Evolutionary conservation across 2,329 filamentous ascomycete species (phyloP).

Genomic region (Aspergillus fumigatus): DNA sequence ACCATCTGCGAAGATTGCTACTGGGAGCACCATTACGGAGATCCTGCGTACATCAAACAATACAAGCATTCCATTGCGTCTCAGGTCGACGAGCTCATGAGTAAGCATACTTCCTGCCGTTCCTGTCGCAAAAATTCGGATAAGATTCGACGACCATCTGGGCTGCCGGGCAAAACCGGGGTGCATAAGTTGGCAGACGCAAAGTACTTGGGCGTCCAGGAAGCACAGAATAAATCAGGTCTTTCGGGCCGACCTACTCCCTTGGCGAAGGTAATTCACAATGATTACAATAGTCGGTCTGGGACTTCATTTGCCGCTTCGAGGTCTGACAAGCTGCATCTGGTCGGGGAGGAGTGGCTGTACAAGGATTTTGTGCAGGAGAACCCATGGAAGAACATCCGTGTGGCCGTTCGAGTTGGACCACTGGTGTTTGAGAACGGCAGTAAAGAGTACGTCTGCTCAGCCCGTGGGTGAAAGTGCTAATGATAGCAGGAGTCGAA

Average conservation of each 20-base stretch:
- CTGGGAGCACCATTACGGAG: conserved; percentile 22
- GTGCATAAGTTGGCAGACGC: neutral
- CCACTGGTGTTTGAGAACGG: conserved; percentile 41
- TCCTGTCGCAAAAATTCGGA: neutral
- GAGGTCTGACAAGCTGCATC: conserved; percentile 3
- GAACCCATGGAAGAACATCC: conserved; percentile 37
- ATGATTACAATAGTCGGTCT: neutral
- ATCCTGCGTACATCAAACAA: conserved; percentile 24
- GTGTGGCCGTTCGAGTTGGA: conserved; percentile 39
- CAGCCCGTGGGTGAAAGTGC: neutral
- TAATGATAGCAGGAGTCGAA: conserved; percentile 7
- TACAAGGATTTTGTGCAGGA: conserved; percentile 26
- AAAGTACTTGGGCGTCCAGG: conserved; percentile 3
- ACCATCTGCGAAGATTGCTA: conserved; percentile 36
- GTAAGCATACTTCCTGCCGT: neutral
- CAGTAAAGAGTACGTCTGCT: conserved; percentile 29
- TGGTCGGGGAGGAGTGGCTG: conserved; percentile 20
- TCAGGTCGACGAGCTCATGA: conserved; percentile 12
- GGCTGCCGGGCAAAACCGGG: neutral
- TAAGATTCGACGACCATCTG: no score
- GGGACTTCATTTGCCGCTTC: neutral
- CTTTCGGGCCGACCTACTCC: neutral
- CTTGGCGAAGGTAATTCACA: neutral
- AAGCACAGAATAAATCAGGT: neutral
- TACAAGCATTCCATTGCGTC: conserved; percentile 34